Base-by-base conservation (phyloP, 2,329 filamentous ascomycete species). In the Tolypocladium nubicola region DNA sequence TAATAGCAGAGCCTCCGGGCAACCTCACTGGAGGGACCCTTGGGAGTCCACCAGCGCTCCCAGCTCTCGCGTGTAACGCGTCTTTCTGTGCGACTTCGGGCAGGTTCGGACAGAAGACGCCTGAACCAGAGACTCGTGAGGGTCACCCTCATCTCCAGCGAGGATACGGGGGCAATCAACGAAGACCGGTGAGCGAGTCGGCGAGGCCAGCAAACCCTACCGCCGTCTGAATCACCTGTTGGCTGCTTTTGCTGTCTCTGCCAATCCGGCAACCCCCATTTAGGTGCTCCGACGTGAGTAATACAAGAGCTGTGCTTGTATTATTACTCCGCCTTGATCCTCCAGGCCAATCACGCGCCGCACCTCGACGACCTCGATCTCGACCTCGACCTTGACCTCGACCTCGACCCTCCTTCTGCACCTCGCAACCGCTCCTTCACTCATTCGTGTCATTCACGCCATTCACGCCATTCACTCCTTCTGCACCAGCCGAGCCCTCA, bases 281-380 rank as follows among this genome's bases (percentile, higher is more conserved):
- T 19, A 13, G 30, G 30, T 37, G 33, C 19, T 33, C 30, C 11
- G 26, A 13, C 11, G 4, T 33, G 45, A 16, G 16, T 8, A n/a
- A 16, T 10, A 19, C 9, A n/a, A 14, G 43, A 26, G 30, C 47
- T 37, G 47, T 52, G 47, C 33, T 43, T 26, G 54, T 56, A 30
- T 30, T 30, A 30, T 30, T 30, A 23, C 54, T 56, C 54, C 54
- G 54, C 54, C 54, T 35, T 35, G 35, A 56, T 52, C 30, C 37
- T 38, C 26, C 54, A 47, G 57, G 50, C 53, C 57, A 60, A 61
- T 60, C 57, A 59, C 57, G 59, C 52, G 55, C 49, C 57, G 33
- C 50, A 49, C 21, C 52, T 45, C 56, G 39, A 52, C 49, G 30
- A 47, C 47, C 10, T 41, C 60, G 53, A 56, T 37, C 54, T 35